These are phyloP conservation scores for Myxozyma geophila DNA, from an alignment of 805 yeast genomes.

Conservation along the genomic window DNA sequence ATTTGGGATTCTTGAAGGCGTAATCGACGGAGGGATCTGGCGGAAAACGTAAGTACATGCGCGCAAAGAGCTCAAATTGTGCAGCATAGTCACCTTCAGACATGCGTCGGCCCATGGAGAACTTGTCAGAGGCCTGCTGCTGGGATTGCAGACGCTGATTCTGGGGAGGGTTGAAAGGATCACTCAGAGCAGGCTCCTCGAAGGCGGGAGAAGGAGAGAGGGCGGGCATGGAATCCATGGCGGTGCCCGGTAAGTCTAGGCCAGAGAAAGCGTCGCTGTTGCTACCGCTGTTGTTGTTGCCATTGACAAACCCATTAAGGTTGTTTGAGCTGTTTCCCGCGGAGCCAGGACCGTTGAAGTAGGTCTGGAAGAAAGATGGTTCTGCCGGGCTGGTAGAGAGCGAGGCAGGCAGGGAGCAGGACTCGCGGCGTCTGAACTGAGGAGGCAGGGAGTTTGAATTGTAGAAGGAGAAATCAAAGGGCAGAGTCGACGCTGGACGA, in stretches of 20 bases:
- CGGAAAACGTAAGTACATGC: slow-evolving; percentile 21
- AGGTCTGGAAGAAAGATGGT: slow-evolving; percentile 26
- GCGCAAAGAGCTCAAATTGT: slow-evolving; percentile 3
- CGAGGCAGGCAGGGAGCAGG: slow-evolving; percentile 34
- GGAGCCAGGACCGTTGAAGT: neutral
- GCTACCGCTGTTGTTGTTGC: neutral
- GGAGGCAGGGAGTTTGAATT: slow-evolving; percentile 6
- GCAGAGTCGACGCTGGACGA: slow-evolving; percentile 29
- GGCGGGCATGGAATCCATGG: slow-evolving; percentile 11
- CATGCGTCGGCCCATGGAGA: slow-evolving; percentile 31
- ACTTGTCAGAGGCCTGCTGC: neutral
- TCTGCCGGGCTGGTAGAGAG: slow-evolving; percentile 34
- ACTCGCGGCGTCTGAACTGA: slow-evolving; percentile 29
- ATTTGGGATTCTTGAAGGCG: slow-evolving; percentile 48
- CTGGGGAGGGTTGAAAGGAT: slow-evolving; percentile 15
- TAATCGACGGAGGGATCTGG: slow-evolving; percentile 23
- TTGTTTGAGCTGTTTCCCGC: neutral
- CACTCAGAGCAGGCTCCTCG: slow-evolving; percentile 10
- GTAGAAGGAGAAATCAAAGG: slow-evolving; percentile 13
- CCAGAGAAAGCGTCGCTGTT: slow-evolving; percentile 1
- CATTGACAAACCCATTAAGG: neutral
- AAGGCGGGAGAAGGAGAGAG: slow-evolving; percentile 24
- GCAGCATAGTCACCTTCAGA: slow-evolving; percentile 30
- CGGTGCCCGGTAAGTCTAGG: slow-evolving; percentile 1
- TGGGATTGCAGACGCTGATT: neutral